Percentiles rank a stretch among this genome's conserved stretches.
Evolutionary conservation across 768 basidiomycete species (phyloP).

Genomic region (Suillus sp.): DNA sequence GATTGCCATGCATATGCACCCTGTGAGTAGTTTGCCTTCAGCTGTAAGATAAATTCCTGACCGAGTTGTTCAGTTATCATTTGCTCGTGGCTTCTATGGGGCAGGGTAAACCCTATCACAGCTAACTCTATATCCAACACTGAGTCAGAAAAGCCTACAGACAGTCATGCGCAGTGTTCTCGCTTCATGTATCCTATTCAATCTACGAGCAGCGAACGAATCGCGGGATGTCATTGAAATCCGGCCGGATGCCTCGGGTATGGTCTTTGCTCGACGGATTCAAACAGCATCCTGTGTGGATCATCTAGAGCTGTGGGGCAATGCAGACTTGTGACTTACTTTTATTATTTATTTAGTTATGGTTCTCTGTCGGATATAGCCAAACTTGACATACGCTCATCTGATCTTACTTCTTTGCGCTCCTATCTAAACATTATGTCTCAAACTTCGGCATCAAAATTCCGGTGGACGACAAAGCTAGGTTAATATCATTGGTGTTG

Average conservation of each 20-base stretch:
- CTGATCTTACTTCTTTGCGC: background rate
- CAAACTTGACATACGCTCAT: background rate
- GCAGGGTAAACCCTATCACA: background rate
- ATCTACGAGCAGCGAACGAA: slow-evolving; percentile 7
- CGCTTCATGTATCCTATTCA: slow-evolving; percentile 14
- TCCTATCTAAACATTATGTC: background rate
- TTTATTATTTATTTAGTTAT: background rate
- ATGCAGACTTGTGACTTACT: background rate
- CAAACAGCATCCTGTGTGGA: background rate
- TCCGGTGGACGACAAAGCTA: background rate
- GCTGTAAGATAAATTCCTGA: background rate
- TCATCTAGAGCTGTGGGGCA: background rate
- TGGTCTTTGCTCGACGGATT: background rate
- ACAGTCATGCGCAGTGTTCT: slow-evolving; percentile 12
- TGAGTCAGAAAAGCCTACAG: slow-evolving; percentile 4
- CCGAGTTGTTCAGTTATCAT: background rate
- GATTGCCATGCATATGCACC: background rate
- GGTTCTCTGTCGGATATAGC: background rate
- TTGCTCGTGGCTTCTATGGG: background rate
- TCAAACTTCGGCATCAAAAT: background rate
- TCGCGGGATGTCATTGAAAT: background rate
- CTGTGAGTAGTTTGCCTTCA: background rate
- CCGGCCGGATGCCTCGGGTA: background rate
- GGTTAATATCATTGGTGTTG: background rate
- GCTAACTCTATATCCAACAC: background rate